These are phyloP conservation scores for Fusarium agapanthi DNA, from an alignment of 2,329 filamentous ascomycete species.

Conservation along the genomic window DNA sequence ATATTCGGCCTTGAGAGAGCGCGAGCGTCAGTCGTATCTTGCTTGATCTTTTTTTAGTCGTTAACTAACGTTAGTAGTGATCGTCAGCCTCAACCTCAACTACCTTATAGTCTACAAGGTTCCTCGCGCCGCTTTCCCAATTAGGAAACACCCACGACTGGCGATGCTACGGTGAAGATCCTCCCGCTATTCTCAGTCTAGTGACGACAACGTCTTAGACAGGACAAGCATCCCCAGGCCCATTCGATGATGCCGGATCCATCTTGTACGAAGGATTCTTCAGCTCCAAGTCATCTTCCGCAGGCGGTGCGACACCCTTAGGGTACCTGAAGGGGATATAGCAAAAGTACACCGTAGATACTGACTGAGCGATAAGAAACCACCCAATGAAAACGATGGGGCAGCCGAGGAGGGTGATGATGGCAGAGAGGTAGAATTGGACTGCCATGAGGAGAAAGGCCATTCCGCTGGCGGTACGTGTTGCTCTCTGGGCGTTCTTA, in stretches of 20 bases:
- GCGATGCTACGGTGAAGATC: not conserved
- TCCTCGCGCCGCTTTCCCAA: slow-evolving; percentile 26
- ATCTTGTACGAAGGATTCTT: not conserved
- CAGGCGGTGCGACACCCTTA: too few species aligned
- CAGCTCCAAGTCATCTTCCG: not conserved
- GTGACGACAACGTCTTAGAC: not conserved
- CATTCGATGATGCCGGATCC: not conserved
- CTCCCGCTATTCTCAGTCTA: not conserved
- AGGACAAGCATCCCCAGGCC: not conserved
- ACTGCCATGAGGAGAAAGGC: not conserved
- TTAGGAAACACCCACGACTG: slow-evolving; percentile 23
- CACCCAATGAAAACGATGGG: not conserved
- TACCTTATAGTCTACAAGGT: slow-evolving; percentile 6
- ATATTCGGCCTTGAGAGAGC: not conserved
- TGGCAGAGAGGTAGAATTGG: not conserved
- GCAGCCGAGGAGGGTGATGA: not conserved
- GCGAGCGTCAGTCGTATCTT: not conserved
- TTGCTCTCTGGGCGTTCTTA: not conserved
- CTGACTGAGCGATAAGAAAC: not conserved
- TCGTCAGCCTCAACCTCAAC: not conserved
- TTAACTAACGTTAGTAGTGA: too few species aligned
- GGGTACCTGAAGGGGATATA: not conserved
- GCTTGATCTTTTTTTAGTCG: not conserved
- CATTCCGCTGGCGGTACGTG: not conserved
- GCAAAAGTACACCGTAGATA: not conserved